Percentiles rank a stretch among this genome's conserved stretches.
Conservation (phyloP, 805 yeast genomes). For the Starmerella asiatica region DNA sequence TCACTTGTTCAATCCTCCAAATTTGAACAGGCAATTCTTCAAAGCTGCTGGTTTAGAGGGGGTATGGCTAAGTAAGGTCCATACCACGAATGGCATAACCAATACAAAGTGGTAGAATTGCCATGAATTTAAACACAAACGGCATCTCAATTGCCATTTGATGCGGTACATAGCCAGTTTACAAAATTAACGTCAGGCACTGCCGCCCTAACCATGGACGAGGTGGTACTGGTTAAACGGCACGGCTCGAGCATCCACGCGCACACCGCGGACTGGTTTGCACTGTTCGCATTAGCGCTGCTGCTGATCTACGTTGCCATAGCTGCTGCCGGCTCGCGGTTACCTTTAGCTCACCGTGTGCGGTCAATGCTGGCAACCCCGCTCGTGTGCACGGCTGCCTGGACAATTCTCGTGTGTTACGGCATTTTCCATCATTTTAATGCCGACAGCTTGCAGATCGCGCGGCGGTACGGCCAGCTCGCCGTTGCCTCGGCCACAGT, state of each 20-base stretch:
- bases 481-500: conserved; percentile 66
- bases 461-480: conserved; percentile 68
- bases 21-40: no score
- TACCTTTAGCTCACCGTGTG: conserved; percentile 1
- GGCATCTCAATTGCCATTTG: no score
- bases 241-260: conserved; percentile 19
- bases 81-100: no score
- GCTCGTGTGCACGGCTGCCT: conserved; percentile 3
- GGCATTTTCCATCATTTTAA: conserved; percentile 13
- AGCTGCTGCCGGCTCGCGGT: conserved; percentile 2
- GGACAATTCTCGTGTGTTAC: conserved; percentile 8
- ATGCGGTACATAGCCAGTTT: no score
- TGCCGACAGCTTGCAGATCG: conserved; percentile 29
- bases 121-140: no score
- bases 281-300: conserved; percentile 3
- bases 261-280: conserved; percentile 14
- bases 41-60: no score
- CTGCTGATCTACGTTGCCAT: conserved; percentile 13
- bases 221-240: conserved; percentile 12
- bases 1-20: no score
- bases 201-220: conserved; percentile 1
- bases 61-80: no score
- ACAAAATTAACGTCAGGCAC: background rate
- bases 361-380: conserved; percentile 8
- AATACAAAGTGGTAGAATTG: no score